These are phyloP conservation scores for Lumnitzera racemosa DNA, from an alignment of 345 rosid genomes.

Conservation along the genomic window DNA sequence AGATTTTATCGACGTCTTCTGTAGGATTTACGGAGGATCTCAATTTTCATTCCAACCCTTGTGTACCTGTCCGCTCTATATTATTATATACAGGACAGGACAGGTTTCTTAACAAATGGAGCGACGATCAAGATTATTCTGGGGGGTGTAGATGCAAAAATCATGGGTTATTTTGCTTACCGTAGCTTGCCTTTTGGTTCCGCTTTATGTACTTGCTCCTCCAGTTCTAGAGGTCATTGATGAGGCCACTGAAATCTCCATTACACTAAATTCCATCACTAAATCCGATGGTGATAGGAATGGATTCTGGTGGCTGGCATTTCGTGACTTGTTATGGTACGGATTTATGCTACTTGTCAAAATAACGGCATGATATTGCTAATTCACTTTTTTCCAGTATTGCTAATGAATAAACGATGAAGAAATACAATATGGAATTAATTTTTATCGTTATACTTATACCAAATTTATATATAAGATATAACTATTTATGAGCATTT, in stretches of 20 bases:
- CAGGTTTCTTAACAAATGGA: too few species aligned
- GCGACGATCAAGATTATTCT: too few species aligned
- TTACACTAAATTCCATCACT: slow-evolving; percentile 40
- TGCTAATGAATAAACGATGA: slow-evolving; percentile 2
- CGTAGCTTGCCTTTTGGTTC: slow-evolving; percentile 53
- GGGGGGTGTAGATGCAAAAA: slow-evolving; percentile 88
- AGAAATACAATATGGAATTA: too few species aligned
- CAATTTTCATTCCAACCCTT: too few species aligned
- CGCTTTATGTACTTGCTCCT: slow-evolving; percentile 73
- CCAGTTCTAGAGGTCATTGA: slow-evolving; percentile 62
- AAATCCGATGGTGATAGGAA: slow-evolving; percentile 87
- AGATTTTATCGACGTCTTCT: too few species aligned
- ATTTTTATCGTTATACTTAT: too few species aligned
- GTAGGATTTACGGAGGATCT: too few species aligned
- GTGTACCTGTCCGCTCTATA: too few species aligned
- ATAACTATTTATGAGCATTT: too few species aligned
- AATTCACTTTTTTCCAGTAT: background rate
- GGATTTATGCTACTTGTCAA: slow-evolving; percentile 20
- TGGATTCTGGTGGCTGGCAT: slow-evolving; percentile 82
- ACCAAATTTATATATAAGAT: too few species aligned
- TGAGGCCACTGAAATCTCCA: slow-evolving; percentile 59
- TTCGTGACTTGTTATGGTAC: slow-evolving; percentile 64
- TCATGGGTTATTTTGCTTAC: slow-evolving; percentile 76
- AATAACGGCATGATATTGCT: background rate
- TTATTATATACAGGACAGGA: too few species aligned